Base-by-base conservation (phyloP, 1,139 yeast genomes). In the Oligophagozyma castellii region DNA sequence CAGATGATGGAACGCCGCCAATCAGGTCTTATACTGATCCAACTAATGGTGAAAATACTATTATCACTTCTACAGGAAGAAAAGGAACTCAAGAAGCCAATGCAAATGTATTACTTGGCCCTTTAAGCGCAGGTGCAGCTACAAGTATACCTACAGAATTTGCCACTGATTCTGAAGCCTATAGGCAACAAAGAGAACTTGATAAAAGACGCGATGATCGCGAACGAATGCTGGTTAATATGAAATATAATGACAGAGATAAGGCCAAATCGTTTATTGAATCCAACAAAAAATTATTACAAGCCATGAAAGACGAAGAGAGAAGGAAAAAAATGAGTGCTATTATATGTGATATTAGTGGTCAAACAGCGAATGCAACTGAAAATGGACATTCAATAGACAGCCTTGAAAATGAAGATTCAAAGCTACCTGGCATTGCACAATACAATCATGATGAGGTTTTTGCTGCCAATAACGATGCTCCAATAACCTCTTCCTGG, bases 231-330 rank as follows among this genome's bases (percentile, higher is more conserved):
- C 35, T 50, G 12, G 53, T 47, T 6, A 44, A 42, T 23, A 40
- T 50, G 44, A 50, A 50, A 31, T 50, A 50, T 30, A 50, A 49
- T 23, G 55, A 50, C 27, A 42, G 53, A 27, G 46, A 44, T 22
- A 44, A 41, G 26, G 45, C 54, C 7, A 50, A 46, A 30, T 38
- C 44, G 5, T 50, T 50, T 29, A 50, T 50, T 52, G 51, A 45
- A 31, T 42, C 50, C 3, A 48, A 50, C 29, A 46, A 44, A 28
- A 46, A 48, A 28, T 32, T 50, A 7, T 33, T 50, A 16, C 34
- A 38, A 29, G 54, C 54, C 1, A 42, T 50, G 48, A 39, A 45
- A 27, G 51, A 47, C 19, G 55, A 50, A 26, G 54, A 48, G 30
- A 41, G 48, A 25, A 38, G 45, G 30, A 47, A 48, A 29, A 38